phyloP scores from a whole-genome alignment of 2,329 filamentous ascomycete genomes.

The Leptographium radiaticola region DNA sequence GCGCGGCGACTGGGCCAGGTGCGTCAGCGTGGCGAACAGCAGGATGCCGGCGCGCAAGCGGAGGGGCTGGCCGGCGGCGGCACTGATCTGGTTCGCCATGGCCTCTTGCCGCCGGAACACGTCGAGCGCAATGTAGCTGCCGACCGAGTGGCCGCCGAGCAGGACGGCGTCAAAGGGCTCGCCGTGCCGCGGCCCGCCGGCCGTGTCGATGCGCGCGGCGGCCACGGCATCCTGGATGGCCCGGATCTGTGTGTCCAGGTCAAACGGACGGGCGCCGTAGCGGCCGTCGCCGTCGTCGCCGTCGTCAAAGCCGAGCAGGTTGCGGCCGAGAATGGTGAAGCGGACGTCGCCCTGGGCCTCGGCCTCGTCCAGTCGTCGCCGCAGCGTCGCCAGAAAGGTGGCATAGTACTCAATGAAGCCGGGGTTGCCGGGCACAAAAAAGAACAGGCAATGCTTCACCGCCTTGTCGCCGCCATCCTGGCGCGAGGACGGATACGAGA shows the following conservation, averaged over 20 bases:
- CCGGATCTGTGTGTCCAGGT: slow-evolving; percentile 40
- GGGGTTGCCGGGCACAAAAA: slow-evolving; percentile 65
- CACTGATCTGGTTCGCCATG: not conserved
- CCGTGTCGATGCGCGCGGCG: slow-evolving; percentile 13
- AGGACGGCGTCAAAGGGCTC: slow-evolving; percentile 44
- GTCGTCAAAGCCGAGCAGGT: slow-evolving; percentile 45
- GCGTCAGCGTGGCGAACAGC: slow-evolving; percentile 62
- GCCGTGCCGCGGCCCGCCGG: slow-evolving; percentile 17
- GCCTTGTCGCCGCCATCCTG: not conserved
- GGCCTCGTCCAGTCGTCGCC: slow-evolving; percentile 34
- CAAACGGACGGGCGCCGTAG: slow-evolving; percentile 27
- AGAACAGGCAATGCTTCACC: slow-evolving; percentile 36
- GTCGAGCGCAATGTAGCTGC: slow-evolving; percentile 58
- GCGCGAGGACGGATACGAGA: slow-evolving; percentile 8
- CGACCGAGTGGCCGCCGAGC: slow-evolving; percentile 63
- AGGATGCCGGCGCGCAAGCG: slow-evolving; percentile 42
- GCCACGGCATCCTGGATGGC: slow-evolving; percentile 27
- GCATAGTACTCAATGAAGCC: slow-evolving; percentile 63
- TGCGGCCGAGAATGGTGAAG: slow-evolving; percentile 45
- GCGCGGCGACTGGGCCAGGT: slow-evolving; percentile 50
- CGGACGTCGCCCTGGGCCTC: slow-evolving; percentile 18
- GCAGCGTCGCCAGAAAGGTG: slow-evolving; percentile 48
- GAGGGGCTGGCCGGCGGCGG: slow-evolving; percentile 12
- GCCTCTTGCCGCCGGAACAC: slow-evolving; percentile 43
- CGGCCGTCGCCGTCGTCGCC: slow-evolving; percentile 26